Conservation (phyloP, 2,329 filamentous ascomycete species). For the Fusarium haematococcum region DNA sequence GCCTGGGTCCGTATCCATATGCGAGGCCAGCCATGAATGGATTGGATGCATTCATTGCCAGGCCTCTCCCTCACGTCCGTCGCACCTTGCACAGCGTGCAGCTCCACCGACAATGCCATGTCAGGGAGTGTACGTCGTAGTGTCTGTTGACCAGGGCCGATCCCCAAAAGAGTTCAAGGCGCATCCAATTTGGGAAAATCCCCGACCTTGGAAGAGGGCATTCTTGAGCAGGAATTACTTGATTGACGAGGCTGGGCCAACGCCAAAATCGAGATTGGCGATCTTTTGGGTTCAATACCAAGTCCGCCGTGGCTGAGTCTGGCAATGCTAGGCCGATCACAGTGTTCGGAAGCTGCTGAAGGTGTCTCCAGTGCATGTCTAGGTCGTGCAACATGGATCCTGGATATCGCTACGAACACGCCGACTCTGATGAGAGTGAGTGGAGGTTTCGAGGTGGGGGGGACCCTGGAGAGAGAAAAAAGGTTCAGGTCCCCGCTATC, state of each 20-base stretch:
- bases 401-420: constrained; percentile 34
- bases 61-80: constrained; percentile 18
- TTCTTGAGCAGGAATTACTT: constrained; percentile 22
- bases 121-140: neutral
- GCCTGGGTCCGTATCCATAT: neutral
- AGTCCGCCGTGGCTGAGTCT: constrained; percentile 20
- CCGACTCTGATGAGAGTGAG: constrained; percentile 5
- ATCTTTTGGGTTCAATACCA: constrained; percentile 28
- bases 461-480: constrained; percentile 17
- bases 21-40: neutral
- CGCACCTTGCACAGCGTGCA: neutral
- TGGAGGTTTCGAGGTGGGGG: neutral
- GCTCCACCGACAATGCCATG: neutral
- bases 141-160: constrained; percentile 13
- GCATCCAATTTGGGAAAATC: constrained; percentile 34
- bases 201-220: constrained; percentile 13
- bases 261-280: constrained; percentile 42
- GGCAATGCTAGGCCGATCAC: constrained; percentile 26
- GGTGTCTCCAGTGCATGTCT: constrained; percentile 19
- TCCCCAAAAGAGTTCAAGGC: constrained; percentile 9
- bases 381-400: constrained; percentile 22
- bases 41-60: neutral
- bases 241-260: constrained; percentile 25
- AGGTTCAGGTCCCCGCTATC: constrained; percentile 9
- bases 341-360: constrained; percentile 22